Evolutionary conservation across 2,329 filamentous ascomycete species (phyloP).

Genomic region (Alternaria sp.): DNA sequence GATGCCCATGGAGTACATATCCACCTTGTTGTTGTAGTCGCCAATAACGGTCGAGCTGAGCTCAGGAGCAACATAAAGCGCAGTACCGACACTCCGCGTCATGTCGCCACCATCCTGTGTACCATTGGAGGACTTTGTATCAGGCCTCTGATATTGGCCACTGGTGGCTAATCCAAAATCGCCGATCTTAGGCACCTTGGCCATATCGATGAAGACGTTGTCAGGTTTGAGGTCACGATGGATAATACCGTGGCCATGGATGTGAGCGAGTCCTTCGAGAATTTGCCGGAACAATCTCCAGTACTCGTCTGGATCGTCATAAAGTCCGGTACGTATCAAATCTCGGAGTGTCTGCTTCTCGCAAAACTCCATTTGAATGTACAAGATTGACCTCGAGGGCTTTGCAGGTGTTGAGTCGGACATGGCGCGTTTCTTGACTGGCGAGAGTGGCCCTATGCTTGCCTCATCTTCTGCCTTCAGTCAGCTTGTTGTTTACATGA

Average conservation of each 20-base stretch:
- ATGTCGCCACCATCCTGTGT: conserved; percentile 62
- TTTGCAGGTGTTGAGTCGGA: conserved; percentile 57
- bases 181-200: conserved; percentile 91
- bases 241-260: conserved; percentile 89
- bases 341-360: conserved; percentile 91
- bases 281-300: conserved; percentile 94
- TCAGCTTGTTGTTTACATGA: conserved; percentile 11
- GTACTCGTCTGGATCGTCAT: conserved; percentile 75
- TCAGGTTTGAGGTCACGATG: conserved; percentile 97
- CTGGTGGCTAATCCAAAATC: conserved; percentile 95
- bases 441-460: conserved; percentile 40
- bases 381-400: conserved; percentile 75
- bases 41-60: conserved; percentile 76
- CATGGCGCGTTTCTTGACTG: conserved; percentile 47
- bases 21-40: conserved; percentile 90
- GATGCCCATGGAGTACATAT: conserved; percentile 97
- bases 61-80: conserved; percentile 92
- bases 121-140: conserved; percentile 54
- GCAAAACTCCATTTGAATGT: conserved; percentile 99
- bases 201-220: conserved; percentile 93
- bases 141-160: conserved; percentile 71
- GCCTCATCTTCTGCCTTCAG: conserved; percentile 51
- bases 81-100: conserved; percentile 75
- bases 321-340: conserved; percentile 77
- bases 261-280: conserved; percentile 85